Percentiles rank a stretch among this genome's conserved stretches.
phyloP scores from a whole-genome alignment of 208 protist genomes.

The Herpetomonas samuelpessoai region DNA sequence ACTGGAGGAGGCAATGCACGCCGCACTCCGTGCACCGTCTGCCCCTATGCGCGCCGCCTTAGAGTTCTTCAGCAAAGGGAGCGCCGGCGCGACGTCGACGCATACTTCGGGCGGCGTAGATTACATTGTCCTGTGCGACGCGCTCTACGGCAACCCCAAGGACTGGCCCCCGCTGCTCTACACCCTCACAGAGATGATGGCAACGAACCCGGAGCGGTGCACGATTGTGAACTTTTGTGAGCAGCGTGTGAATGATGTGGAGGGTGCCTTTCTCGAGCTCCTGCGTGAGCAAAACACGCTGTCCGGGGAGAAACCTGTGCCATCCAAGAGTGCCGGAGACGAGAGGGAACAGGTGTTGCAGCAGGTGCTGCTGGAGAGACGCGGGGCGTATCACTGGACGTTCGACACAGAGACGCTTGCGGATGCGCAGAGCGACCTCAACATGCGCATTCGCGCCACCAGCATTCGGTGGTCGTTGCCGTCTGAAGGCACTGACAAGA shows the following conservation, averaged over 20 bases:
- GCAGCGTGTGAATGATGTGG: slow-evolving; percentile 82
- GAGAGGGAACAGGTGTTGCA: slow-evolving; percentile 14
- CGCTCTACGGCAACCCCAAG: slow-evolving; percentile 86
- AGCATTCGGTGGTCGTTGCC: slow-evolving; percentile 52
- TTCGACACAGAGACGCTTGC: slow-evolving; percentile 40
- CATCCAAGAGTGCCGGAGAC: not conserved
- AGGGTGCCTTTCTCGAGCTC: slow-evolving; percentile 62
- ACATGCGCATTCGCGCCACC: slow-evolving; percentile 65
- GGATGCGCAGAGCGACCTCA: slow-evolving; percentile 57
- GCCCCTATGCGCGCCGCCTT: slow-evolving; percentile 17
- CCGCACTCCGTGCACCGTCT: slow-evolving; percentile 23
- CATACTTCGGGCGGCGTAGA: slow-evolving; percentile 29
- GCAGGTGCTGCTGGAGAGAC: slow-evolving; percentile 28
- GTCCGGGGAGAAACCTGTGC: not conserved
- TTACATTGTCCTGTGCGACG: slow-evolving; percentile 82
- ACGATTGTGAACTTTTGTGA: slow-evolving; percentile 88
- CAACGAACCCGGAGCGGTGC: slow-evolving; percentile 45
- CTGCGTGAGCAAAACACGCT: slow-evolving; percentile 57
- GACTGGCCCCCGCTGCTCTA: slow-evolving; percentile 83
- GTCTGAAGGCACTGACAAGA: too few species aligned
- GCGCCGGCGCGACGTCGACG: too few species aligned
- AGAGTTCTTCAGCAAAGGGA: not conserved
- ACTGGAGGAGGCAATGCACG: slow-evolving; percentile 15
- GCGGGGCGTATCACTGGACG: slow-evolving; percentile 36
- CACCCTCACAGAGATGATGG: slow-evolving; percentile 75